Base-by-base conservation (phyloP, 176 grass and related monocot species). In the Canna indica region DNA sequence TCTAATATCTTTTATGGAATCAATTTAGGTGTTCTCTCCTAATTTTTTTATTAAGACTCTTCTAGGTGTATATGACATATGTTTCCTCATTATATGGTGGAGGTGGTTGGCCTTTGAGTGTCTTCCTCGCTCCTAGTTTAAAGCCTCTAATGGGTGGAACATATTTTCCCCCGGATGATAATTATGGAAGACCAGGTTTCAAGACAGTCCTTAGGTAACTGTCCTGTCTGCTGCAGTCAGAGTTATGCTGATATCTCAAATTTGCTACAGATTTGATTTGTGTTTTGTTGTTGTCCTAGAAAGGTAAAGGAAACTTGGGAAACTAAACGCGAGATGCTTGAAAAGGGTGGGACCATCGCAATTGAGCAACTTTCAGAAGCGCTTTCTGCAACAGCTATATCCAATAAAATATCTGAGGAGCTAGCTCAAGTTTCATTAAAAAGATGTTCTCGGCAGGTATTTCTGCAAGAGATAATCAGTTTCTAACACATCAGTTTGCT, bases 51-150 rank as follows among this genome's bases (percentile, higher is more conserved):
- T 56, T 7, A 18, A 68, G 7, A 61, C 39, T 73, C n/a, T 35
- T 78, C 22, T 86, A 96, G 93, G 93, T 96, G 11, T 96, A 91
- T 72, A 96, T 96, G 93, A 96, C 93, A 63, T 96, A 88, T 50
- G 81, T 96, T 63, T 85, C 87, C 29, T 83, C 88, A 58, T 46
- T 96, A 50, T 91, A 96, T 77, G 93, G 93, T 0, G 64, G 93
- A 56, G 93, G 93, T 34, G 93, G 93, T 50, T 96, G 93, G 93
- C 88, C 93, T 75, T 83, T 96, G 77, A 96, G 83, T n/a, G 84
- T 87, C 22, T 96, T 96, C 77, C 71, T 96, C 72, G 89, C 93
- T 15, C 86, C 93, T 41, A 85, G 77, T 67, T 79, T 96, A 59
- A 96, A 90, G 71, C 93, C 88, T 1, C 72, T 96, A 48, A 91